These are phyloP conservation scores for Blastobotrys mokoenaii DNA, from an alignment of 805 yeast genomes.

Conservation along the genomic window DNA sequence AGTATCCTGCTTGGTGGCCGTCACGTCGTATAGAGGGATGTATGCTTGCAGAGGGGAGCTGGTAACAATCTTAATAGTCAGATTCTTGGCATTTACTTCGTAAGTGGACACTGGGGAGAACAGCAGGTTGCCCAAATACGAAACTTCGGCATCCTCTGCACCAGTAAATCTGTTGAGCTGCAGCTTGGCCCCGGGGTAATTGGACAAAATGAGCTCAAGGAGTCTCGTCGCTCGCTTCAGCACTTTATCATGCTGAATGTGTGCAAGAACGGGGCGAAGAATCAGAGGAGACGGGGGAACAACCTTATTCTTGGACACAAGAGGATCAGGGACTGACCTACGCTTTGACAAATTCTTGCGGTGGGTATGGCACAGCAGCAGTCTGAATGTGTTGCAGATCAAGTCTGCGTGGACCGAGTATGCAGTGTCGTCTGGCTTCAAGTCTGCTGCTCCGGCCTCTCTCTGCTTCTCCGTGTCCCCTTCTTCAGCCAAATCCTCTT, in stretches of 20 bases:
- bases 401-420: slow-evolving; percentile 42
- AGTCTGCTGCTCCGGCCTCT: slow-evolving; percentile 14
- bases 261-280: slow-evolving; percentile 28
- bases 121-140: slow-evolving; percentile 18
- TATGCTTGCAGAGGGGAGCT: slow-evolving; percentile 19
- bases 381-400: slow-evolving; percentile 43
- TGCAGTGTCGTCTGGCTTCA: slow-evolving; percentile 22
- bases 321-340: slow-evolving; percentile 13
- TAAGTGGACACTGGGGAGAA: slow-evolving; percentile 18
- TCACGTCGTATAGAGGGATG: slow-evolving; percentile 17
- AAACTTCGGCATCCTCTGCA: slow-evolving; percentile 1
- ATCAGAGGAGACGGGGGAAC: slow-evolving; percentile 12
- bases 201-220: slow-evolving; percentile 17
- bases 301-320: slow-evolving; percentile 2
- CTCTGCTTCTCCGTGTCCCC: slow-evolving; percentile 34
- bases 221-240: slow-evolving; percentile 16
- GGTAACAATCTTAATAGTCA: slow-evolving; percentile 15
- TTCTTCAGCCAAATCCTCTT: slow-evolving; percentile 28
- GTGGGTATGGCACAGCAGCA: slow-evolving; percentile 56
- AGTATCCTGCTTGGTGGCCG: slow-evolving; percentile 7
- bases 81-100: slow-evolving; percentile 3
- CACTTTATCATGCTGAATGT: slow-evolving; percentile 21
- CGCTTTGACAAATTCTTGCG: slow-evolving; percentile 34
- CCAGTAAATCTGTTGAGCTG: slow-evolving; percentile 8
- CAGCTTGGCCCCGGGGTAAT: slow-evolving; percentile 12